phyloP scores from a whole-genome alignment of 1,284 basidiomycete genomes.

The Porphyrellus sp. region DNA sequence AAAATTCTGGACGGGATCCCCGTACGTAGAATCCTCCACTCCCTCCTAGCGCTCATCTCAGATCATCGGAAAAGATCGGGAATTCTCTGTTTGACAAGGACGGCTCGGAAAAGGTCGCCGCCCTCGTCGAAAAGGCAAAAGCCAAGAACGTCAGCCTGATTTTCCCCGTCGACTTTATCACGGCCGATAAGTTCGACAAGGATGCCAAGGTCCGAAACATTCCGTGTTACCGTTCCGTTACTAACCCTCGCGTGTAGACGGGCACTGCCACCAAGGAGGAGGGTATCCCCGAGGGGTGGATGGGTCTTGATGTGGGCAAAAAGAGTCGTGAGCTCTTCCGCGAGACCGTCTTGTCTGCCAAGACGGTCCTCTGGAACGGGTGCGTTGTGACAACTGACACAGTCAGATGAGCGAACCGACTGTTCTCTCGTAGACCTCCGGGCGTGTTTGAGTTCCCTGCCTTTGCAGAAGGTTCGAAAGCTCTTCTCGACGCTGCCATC shows the following conservation, averaged over 20 bases:
- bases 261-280: slow-evolving; percentile 75
- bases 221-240: not conserved
- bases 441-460: slow-evolving; percentile 97
- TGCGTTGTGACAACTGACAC: slow-evolving; percentile 26
- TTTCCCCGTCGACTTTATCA: slow-evolving; percentile 94
- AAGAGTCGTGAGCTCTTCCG: slow-evolving; percentile 82
- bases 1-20: slow-evolving; percentile 84
- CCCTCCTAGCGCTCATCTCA: not conserved
- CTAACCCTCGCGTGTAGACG: slow-evolving; percentile 44
- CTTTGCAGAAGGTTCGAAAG: slow-evolving; percentile 84
- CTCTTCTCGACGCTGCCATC: slow-evolving; percentile 84
- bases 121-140: slow-evolving; percentile 90
- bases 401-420: not conserved
- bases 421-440: slow-evolving; percentile 63
- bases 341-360: slow-evolving; percentile 80
- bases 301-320: slow-evolving; percentile 89
- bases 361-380: slow-evolving; percentile 99
- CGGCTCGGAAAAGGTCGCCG: slow-evolving; percentile 85
- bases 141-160: slow-evolving; percentile 92
- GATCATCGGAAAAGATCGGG: slow-evolving; percentile 64
- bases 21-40: slow-evolving; percentile 40
- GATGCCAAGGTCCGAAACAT: slow-evolving; percentile 66
- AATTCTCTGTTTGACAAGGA: slow-evolving; percentile 92
- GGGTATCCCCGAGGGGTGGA: slow-evolving; percentile 92
- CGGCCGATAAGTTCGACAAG: slow-evolving; percentile 94